These are phyloP conservation scores for Acmispon strigosus DNA, from an alignment of 306 rosid genomes.

Conservation along the genomic window DNA sequence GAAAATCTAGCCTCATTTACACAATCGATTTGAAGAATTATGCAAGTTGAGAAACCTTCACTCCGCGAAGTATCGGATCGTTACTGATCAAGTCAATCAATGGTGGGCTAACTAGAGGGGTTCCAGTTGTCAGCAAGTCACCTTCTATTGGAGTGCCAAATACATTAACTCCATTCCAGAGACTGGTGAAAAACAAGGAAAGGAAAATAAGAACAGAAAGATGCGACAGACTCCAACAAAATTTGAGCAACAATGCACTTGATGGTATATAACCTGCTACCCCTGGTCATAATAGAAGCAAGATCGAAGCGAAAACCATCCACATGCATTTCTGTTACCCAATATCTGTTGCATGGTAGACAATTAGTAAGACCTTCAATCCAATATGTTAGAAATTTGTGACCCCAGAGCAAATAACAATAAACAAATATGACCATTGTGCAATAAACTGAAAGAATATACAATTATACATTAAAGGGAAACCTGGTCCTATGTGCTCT, in stretches of 20 bases:
- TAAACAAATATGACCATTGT: slow-evolving; percentile 18
- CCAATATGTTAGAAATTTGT: slow-evolving; percentile 8
- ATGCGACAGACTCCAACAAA: slow-evolving; percentile 3
- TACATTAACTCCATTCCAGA: slow-evolving; percentile 72
- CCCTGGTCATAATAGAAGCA: slow-evolving; percentile 93
- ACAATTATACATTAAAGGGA: background rate
- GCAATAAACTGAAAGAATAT: background rate
- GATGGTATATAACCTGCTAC: slow-evolving; percentile 66
- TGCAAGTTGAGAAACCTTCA: slow-evolving; percentile 56
- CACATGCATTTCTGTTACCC: slow-evolving; percentile 95
- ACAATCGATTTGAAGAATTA: background rate
- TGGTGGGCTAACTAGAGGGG: slow-evolving; percentile 84
- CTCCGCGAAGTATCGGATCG: slow-evolving; percentile 81
- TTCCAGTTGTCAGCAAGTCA: slow-evolving; percentile 66
- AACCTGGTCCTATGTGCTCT: no score
- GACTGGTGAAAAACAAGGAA: slow-evolving; percentile 47
- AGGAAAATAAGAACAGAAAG: slow-evolving; percentile 25
- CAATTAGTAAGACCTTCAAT: slow-evolving; percentile 20
- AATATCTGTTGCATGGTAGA: slow-evolving; percentile 56
- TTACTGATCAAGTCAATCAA: slow-evolving; percentile 85
- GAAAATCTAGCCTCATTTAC: background rate
- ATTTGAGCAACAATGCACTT: slow-evolving; percentile 9
- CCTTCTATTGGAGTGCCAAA: slow-evolving; percentile 70
- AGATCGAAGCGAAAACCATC: slow-evolving; percentile 99
- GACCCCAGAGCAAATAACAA: background rate